Evolutionary conservation across 257 asterid genomes (phyloP), one percentile per base, ranked within the genome.

Genomic region (Penstemon davidsonii): DNA sequence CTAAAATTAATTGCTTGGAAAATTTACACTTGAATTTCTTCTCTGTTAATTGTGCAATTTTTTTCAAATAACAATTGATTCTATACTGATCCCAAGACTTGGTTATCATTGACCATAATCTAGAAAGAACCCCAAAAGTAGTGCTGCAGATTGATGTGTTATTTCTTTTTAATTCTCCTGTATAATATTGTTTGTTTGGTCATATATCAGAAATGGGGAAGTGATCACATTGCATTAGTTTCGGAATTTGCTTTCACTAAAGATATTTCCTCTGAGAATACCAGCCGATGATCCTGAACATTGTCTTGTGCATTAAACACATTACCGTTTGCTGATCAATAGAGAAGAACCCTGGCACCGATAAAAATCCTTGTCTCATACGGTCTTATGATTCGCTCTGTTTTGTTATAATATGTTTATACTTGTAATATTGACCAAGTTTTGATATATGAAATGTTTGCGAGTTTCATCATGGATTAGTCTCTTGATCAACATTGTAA

Each of bases 151-250:
- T 64, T 38, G 39, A 57, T 57, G 36, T 44, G 64, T 60, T 12
- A 37, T 44, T 25, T 36, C 19, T 3, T 40, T 60, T 44, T 55
- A 52, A 55, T 52, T 3, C 50, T 58, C 66, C 9, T 61, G 61
- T 38, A 3, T 64, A 39, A 67, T 55, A 10, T 39, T 49, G 59
- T 70, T 51, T 54, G 33, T 69, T 71, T 55, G 46, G 25, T 51
- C 65, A 46, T 60, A 41, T 67, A 73, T 84, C 95, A 92, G 98
- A 92, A 92, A 84, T 92, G 98, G 98, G 98, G 97, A 70, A 92
- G 98, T 58, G 98, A 92, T 78, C 98, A 92, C 86, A 82, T 92
- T 64, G 98, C 98, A 10, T 73, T 92, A 86, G 98, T 88, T 61
- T 84, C 96, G 3, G 96, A 92, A 77, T 81, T 92, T 44, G 97